phyloP scores from a whole-genome alignment of 2,329 filamentous ascomycete genomes.

The Neonectria hederae region DNA sequence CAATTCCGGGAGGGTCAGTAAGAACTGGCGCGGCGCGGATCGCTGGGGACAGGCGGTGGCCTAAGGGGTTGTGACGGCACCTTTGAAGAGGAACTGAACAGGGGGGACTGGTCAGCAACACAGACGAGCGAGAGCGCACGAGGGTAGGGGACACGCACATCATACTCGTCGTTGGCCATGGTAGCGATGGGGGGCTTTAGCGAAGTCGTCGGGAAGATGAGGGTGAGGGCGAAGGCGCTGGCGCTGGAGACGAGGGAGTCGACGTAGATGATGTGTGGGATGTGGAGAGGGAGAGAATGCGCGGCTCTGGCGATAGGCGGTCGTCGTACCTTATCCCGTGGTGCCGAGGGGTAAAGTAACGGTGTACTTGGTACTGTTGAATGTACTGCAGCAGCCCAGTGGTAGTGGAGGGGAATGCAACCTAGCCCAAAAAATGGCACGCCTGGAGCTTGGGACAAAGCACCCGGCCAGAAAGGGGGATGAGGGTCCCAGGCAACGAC shows the following conservation, averaged over 20 bases:
- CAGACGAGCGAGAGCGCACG: conserved; percentile 29
- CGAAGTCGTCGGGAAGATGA: conserved; percentile 26
- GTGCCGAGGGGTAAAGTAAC: conserved; percentile 41
- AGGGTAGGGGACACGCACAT: conserved; percentile 71
- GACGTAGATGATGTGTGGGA: conserved; percentile 44
- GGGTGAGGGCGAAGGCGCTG: conserved; percentile 33
- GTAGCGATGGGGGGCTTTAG: conserved; percentile 50
- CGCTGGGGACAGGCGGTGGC: conserved; percentile 30
- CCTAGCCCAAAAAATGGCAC: conserved; percentile 38
- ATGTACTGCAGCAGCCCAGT: conserved; percentile 5
- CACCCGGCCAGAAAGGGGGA: conserved; percentile 13
- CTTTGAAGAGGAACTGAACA: conserved; percentile 97
- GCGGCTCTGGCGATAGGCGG: conserved; percentile 46
- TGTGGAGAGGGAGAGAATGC: conserved; percentile 47
- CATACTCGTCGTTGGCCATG: conserved; percentile 99
- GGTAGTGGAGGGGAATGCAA: conserved; percentile 37
- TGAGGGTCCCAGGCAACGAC: conserved; percentile 31
- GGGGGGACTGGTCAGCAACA: conserved; percentile 45
- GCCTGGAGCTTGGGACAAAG: conserved; percentile 25
- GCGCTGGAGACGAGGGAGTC: conserved; percentile 39
- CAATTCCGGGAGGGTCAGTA: conserved; percentile 45
- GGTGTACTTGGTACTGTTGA: conserved; percentile 22
- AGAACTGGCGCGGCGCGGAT: conserved; percentile 26
- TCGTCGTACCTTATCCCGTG: conserved; percentile 41
- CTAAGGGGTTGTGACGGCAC: conserved; percentile 58